Conservation (phyloP, 495 filamentous ascomycete genomes). For the Tuber borchii region DNA sequence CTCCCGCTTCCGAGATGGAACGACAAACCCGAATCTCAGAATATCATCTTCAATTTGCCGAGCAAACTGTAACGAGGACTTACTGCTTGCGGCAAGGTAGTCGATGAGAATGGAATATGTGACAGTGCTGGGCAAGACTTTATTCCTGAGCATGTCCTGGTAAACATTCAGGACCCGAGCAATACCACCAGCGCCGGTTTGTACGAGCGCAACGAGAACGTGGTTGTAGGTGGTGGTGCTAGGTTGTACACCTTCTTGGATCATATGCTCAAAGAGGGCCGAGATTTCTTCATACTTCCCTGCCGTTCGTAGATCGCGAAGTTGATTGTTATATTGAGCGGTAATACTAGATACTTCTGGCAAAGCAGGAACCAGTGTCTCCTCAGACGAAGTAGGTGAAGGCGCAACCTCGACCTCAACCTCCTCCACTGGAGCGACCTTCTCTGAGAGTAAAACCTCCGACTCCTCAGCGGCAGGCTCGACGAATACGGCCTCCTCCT, state of each 20-base stretch:
- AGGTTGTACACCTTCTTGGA: slow-evolving; percentile 68
- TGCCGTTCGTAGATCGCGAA: slow-evolving; percentile 61
- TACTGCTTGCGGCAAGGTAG: slow-evolving; percentile 68
- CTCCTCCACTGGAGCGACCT: slow-evolving; percentile 31
- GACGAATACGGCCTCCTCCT: slow-evolving; percentile 18
- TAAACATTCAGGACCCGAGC: slow-evolving; percentile 91
- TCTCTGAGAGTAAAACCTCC: slow-evolving; percentile 16
- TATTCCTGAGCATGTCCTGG: slow-evolving; percentile 86
- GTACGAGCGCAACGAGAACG: slow-evolving; percentile 69
- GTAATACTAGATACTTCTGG: slow-evolving; percentile 45
- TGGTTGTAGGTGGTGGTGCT: slow-evolving; percentile 83
- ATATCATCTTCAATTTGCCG: slow-evolving; percentile 69
- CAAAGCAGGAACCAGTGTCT: slow-evolving; percentile 15
- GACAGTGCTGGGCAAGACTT: slow-evolving; percentile 68
- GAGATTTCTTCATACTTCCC: slow-evolving; percentile 77
- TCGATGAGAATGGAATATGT: slow-evolving; percentile 83
- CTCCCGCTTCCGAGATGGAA: slow-evolving; percentile 77
- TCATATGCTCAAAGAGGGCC: slow-evolving; percentile 77
- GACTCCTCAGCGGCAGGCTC: slow-evolving; percentile 44
- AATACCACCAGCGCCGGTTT: slow-evolving; percentile 24
- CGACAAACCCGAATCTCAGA: slow-evolving; percentile 70
- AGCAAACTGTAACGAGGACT: slow-evolving; percentile 64
- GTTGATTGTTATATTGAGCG: slow-evolving; percentile 60
- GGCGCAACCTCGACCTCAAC: slow-evolving; percentile 41
- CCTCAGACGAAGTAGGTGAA: slow-evolving; percentile 44